Evolutionary conservation across 2,329 filamentous ascomycete genomes (phyloP), one percentile per base, ranked within the genome.

Genomic region (Pyrenochaeta sp.): DNA sequence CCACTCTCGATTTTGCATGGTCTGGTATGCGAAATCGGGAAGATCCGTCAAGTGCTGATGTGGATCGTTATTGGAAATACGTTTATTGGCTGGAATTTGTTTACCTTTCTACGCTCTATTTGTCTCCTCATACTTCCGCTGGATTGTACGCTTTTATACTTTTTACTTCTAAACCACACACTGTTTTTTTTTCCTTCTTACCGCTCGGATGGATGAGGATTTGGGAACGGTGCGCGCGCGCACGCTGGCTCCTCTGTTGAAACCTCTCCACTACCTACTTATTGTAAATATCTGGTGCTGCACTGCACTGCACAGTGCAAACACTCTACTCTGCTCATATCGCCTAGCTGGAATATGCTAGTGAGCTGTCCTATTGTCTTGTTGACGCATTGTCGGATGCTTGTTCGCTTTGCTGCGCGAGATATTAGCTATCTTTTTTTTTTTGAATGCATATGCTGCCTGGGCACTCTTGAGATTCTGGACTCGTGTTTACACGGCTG

Each of bases 11-110:
- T n/a, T 41, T 34, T 44, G 48, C 48, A 51, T 48, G 36, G 44
- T 48, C 41, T 48, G 48, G 48, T 44, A 48, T 51, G 48, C 48
- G n/a, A n/a, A 48, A 44, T 54, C 47, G 59, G 60, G 60, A 62
- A 63, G 67, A 69, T 69, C 67, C 64, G 67, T 69, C 67, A 69
- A 68, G 67, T 67, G 67, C 67, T 69, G 65, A 69, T 68, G 65
- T 61, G 64, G 67, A 68, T 67, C 65, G 60, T 50, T 44, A n/a
- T n/a, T 47, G 35, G 42, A 42, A 27, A 21, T 46, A 41, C n/a
- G n/a, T 30, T 30, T 24, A 19, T 35, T 24, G 23, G 35, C 38
- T 36, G 34, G 31, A 34, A 22, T 5, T 35, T 19, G 3, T 29
- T 30, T 29, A 27, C 24, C n/a, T n/a, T 39, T 44, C 15, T 9